phyloP scores from a whole-genome alignment of 202 grass and related monocot genomes.

The Cymbopogon flexuosus region DNA sequence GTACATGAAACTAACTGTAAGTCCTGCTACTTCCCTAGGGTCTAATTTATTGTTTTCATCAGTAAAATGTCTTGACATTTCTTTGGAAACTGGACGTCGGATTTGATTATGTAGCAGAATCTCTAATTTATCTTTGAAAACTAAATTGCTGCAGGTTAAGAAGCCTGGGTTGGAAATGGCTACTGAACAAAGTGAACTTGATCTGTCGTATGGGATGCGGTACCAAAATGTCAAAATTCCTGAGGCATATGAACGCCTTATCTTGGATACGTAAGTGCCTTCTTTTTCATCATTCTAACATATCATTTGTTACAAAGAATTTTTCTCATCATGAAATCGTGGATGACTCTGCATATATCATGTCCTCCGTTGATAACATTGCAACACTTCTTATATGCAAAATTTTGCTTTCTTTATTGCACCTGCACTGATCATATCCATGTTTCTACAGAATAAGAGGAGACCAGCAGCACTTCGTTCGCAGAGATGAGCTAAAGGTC shows the following conservation, averaged over 20 bases:
- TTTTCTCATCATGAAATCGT: neutral
- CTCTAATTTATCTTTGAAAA: neutral
- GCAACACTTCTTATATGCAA: neutral
- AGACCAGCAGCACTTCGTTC: conserved; percentile 99
- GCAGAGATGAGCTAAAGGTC: conserved; percentile 90
- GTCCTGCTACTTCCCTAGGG: conserved; percentile 30
- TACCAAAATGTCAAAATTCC: conserved; percentile 89
- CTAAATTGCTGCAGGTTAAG: conserved; percentile 67
- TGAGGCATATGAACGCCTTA: conserved; percentile 97
- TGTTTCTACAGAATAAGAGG: conserved; percentile 76
- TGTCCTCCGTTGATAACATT: neutral
- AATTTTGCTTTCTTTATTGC: neutral
- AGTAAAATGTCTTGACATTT: neutral
- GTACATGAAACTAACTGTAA: conserved; percentile 99
- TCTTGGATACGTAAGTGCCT: conserved; percentile 75
- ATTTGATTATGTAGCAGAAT: neutral
- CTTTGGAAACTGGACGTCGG: neutral
- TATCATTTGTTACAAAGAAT: conserved; percentile 6
- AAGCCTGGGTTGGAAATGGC: conserved; percentile 99
- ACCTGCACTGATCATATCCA: neutral
- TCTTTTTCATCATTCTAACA: conserved; percentile 2
- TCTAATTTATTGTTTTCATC: neutral
- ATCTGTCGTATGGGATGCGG: conserved; percentile 94
- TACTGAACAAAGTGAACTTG: conserved; percentile 96
- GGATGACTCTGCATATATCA: neutral